Conservation (phyloP, 2,329 filamentous ascomycete genomes). For the Botrytis fabae region DNA sequence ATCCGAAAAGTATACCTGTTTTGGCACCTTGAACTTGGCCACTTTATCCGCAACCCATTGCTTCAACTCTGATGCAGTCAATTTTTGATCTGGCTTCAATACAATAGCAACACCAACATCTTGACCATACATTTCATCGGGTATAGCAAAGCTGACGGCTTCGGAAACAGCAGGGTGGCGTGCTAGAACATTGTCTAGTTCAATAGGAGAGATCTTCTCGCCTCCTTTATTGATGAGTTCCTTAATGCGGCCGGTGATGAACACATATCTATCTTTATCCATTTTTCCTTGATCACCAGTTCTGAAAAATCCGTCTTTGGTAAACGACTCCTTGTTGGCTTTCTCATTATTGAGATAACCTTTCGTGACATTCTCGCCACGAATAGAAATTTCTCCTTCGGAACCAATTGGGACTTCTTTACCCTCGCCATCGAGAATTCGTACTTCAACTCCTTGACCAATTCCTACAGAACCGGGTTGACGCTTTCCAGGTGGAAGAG, state of each 20-base stretch:
- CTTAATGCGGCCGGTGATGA: conserved; percentile 91
- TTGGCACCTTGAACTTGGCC: conserved; percentile 83
- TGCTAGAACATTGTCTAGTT: conserved; percentile 80
- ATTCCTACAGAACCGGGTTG: conserved; percentile 81
- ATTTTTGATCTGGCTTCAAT: conserved; percentile 61
- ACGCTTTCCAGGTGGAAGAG: conserved; percentile 67
- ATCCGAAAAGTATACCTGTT: conserved; percentile 81
- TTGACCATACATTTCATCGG: conserved; percentile 81
- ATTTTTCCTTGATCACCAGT: conserved; percentile 84
- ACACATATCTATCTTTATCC: conserved; percentile 77
- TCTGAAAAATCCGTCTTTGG: conserved; percentile 76
- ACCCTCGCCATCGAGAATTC: conserved; percentile 71
- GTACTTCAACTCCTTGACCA: conserved; percentile 79
- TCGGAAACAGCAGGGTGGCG: conserved; percentile 71
- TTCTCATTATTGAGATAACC: conserved; percentile 82
- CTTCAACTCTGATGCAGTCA: conserved; percentile 62
- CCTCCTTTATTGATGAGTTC: conserved; percentile 90
- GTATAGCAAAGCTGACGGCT: conserved; percentile 80
- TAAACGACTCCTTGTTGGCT: conserved; percentile 75
- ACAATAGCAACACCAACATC: conserved; percentile 78
- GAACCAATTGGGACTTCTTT: conserved; percentile 66
- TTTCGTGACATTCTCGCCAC: conserved; percentile 78
- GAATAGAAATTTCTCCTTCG: conserved; percentile 81
- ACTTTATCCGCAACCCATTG: conserved; percentile 68
- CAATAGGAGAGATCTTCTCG: conserved; percentile 86